Conservation (phyloP, 805 yeast genomes). For the Metschnikowia reukaufii region DNA sequence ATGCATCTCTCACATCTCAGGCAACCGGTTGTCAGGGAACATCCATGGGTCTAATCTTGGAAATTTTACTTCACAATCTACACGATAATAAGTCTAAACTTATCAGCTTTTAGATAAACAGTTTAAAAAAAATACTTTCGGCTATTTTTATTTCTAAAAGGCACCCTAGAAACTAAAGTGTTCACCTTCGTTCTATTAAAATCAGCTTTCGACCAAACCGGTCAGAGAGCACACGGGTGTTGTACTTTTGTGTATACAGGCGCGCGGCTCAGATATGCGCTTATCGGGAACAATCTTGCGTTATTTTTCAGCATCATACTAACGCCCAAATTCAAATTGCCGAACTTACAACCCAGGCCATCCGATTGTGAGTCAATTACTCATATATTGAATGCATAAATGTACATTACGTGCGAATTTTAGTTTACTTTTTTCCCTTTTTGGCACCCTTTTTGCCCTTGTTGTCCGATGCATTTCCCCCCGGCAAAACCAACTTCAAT, state of each 20-base stretch:
- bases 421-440: slow-evolving; percentile 15
- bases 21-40: too few relatives aligned
- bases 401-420: neutral
- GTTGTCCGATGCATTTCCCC: slow-evolving; percentile 26
- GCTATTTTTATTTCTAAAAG: too few relatives aligned
- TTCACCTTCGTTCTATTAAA: too few relatives aligned
- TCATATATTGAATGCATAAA: neutral
- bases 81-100: too few relatives aligned
- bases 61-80: too few relatives aligned
- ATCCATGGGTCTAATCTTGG: too few relatives aligned
- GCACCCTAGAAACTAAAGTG: too few relatives aligned
- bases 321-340: too few relatives aligned
- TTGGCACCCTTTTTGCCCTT: slow-evolving; percentile 25
- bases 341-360: neutral
- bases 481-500: slow-evolving; percentile 62
- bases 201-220: too few relatives aligned
- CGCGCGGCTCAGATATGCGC: slow-evolving; percentile 4
- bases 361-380: neutral
- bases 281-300: slow-evolving; percentile 3
- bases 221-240: too few relatives aligned
- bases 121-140: too few relatives aligned
- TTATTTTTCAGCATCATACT: neutral
- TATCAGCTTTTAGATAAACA: too few relatives aligned
- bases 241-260: neutral
- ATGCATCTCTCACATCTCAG: neutral